Evolutionary conservation across 176 grass and related monocot genomes (phyloP).

Genomic region (Miscanthus lutarioriparius): DNA sequence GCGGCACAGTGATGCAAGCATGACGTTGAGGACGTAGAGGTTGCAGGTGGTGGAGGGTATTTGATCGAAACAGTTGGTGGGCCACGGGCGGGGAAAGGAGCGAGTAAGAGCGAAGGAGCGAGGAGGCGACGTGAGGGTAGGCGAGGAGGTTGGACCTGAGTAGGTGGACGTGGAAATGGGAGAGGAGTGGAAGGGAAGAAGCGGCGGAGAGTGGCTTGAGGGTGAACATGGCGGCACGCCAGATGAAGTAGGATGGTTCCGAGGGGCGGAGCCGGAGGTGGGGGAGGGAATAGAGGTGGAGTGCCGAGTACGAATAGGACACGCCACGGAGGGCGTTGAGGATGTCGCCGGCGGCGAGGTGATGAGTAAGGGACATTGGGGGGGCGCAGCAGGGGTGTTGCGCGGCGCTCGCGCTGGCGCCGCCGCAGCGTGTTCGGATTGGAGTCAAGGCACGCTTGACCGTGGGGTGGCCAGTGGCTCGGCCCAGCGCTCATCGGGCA

Average conservation of each 20-base stretch:
- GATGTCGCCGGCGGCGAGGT: conserved; percentile 23
- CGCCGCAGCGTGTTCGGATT: neutral
- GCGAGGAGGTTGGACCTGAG: conserved; percentile 49
- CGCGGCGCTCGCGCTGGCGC: neutral
- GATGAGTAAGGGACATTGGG: conserved; percentile 26
- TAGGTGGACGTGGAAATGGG: conserved; percentile 54
- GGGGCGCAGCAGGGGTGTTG: neutral
- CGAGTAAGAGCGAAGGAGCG: conserved; percentile 14
- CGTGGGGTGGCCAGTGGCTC: neutral
- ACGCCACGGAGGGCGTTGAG: conserved; percentile 25
- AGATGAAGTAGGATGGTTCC: neutral
- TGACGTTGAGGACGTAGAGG: conserved; percentile 46
- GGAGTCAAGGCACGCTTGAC: neutral
- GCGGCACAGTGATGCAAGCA: conserved; percentile 47
- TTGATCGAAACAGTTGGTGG: conserved; percentile 57
- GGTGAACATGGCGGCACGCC: conserved; percentile 44
- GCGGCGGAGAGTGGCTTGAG: conserved; percentile 40
- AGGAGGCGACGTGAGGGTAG: conserved; percentile 36
- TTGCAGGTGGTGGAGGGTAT: conserved; percentile 42
- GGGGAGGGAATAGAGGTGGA: conserved; percentile 35
- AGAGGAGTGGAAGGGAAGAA: conserved; percentile 35
- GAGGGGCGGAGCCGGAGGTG: conserved; percentile 11
- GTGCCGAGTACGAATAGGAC: neutral
- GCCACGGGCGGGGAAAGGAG: conserved; percentile 17
- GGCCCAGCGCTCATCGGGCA: neutral